These are phyloP conservation scores for Umbellularia californica DNA, from an alignment of 164 flowering plant genomes.

Conservation along the genomic window DNA sequence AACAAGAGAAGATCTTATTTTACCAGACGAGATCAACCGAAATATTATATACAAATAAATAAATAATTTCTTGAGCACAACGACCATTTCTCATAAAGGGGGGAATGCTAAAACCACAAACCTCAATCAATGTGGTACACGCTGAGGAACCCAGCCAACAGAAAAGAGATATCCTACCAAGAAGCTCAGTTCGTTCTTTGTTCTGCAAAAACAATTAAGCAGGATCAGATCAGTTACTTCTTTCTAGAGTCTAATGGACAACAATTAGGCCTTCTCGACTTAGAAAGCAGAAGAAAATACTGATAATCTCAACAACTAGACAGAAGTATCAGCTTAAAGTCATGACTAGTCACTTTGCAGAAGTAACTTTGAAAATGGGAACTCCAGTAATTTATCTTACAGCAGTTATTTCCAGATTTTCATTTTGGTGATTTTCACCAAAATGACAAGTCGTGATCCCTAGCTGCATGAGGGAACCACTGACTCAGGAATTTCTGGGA, in stretches of 20 bases:
- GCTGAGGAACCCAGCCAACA: slow-evolving; percentile 94
- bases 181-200: slow-evolving; percentile 77
- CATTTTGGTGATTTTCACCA: not conserved
- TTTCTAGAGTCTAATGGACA: slow-evolving; percentile 1
- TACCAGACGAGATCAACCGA: not conserved
- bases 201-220: slow-evolving; percentile 35
- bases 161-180: slow-evolving; percentile 87
- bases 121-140: slow-evolving; percentile 82
- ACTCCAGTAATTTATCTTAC: not conserved
- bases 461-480: not conserved
- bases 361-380: not conserved
- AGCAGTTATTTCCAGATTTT: not conserved
- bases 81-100: not conserved
- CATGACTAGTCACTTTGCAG: not conserved
- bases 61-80: not conserved
- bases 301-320: not conserved
- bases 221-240: not conserved
- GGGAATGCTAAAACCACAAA: slow-evolving; percentile 19
- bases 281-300: not conserved
- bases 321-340: not conserved
- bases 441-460: not conserved
- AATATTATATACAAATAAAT: too few species aligned
- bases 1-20: not conserved
- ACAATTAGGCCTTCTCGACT: not conserved
- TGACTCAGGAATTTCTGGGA: not conserved